These are phyloP conservation scores for Diphasiastrum complanatum DNA, from an alignment of 83 land plant genomes.

Conservation along the genomic window DNA sequence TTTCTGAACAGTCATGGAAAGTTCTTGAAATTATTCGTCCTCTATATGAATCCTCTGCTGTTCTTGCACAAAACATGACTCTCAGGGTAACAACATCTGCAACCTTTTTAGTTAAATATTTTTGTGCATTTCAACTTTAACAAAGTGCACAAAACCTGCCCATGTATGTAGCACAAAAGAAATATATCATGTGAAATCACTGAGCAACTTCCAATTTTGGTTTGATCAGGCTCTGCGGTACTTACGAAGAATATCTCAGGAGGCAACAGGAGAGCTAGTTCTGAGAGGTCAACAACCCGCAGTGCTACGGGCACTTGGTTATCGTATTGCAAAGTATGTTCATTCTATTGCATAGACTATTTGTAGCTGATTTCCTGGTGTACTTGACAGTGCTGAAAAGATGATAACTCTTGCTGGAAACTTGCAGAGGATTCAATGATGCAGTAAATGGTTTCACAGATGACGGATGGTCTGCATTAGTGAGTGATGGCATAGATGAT, in stretches of 20 bases:
- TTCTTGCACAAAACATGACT: slow-evolving; percentile 33
- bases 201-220: slow-evolving; percentile 11
- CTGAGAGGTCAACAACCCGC: slow-evolving; percentile 22
- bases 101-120: background rate
- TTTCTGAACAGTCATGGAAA: slow-evolving; percentile 21
- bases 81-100: slow-evolving; percentile 20
- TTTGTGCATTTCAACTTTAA: background rate
- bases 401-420: background rate
- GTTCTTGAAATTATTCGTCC: slow-evolving; percentile 35
- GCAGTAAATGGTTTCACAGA: slow-evolving; percentile 33
- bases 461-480: slow-evolving; percentile 36
- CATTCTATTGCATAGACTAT: background rate
- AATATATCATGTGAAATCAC: background rate
- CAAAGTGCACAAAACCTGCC: background rate
- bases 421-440: slow-evolving; percentile 35
- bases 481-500: slow-evolving; percentile 34
- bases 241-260: slow-evolving; percentile 15
- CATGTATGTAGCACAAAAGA: background rate
- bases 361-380: background rate
- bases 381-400: background rate
- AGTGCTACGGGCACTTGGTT: slow-evolving; percentile 22
- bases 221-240: slow-evolving; percentile 25
- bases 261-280: slow-evolving; percentile 14
- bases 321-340: slow-evolving; percentile 34
- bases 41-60: slow-evolving; percentile 31